Conservation (phyloP, 768 basidiomycete genomes). For the Lactarius sp. region DNA sequence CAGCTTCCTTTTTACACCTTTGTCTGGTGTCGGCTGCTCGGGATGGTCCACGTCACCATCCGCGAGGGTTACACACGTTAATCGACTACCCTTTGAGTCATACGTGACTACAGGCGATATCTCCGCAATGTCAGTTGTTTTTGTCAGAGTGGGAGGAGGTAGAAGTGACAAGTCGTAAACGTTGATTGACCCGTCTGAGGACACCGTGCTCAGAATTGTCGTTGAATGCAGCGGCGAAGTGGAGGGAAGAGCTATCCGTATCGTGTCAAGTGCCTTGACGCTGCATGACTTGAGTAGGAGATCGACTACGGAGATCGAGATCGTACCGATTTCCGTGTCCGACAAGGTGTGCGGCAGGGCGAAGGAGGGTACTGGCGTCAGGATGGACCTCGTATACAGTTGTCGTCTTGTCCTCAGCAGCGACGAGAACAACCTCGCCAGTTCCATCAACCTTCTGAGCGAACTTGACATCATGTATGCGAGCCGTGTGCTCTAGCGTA, state of each 20-base stretch:
- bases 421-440: constrained; percentile 72
- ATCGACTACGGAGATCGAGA: background rate
- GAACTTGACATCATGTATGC: constrained; percentile 83
- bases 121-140: constrained; percentile 28
- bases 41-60: constrained; percentile 36
- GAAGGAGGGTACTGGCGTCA: constrained; percentile 44
- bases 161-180: constrained; percentile 67
- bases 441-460: constrained; percentile 50
- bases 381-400: constrained; percentile 64
- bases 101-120: constrained; percentile 60
- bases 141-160: constrained; percentile 15
- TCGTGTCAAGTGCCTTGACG: constrained; percentile 74
- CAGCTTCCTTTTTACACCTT: constrained; percentile 33
- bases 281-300: constrained; percentile 36
- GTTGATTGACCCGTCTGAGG: constrained; percentile 85
- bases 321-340: constrained; percentile 87
- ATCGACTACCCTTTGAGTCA: constrained; percentile 79
- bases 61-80: constrained; percentile 69
- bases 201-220: constrained; percentile 68
- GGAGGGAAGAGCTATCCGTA: constrained; percentile 53
- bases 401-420: constrained; percentile 86
- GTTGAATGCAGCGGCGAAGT: constrained; percentile 38
- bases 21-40: constrained; percentile 27
- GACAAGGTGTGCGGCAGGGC: constrained; percentile 61
- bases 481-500: constrained; percentile 68